Evolutionary conservation across 306 rosid species (phyloP).

Genomic region (Cyamopsis tetragonoloba): DNA sequence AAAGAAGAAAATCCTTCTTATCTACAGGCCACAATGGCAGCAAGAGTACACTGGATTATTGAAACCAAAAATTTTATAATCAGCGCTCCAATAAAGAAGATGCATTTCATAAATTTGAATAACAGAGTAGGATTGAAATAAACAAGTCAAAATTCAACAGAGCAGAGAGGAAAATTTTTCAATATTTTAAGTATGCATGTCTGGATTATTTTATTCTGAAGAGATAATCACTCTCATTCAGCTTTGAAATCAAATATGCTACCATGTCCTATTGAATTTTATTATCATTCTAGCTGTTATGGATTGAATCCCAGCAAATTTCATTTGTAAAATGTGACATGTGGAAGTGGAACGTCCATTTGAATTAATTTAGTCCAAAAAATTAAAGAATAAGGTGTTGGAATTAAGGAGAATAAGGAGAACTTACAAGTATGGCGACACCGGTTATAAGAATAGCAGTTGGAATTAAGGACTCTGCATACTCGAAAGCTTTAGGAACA

Average conservation of each 20-base stretch:
- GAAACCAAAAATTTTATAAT: conserved; percentile 36
- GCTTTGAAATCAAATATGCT: too few relatives aligned
- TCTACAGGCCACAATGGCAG: conserved; percentile 95
- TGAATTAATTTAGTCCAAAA: not conserved
- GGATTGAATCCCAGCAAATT: conserved; percentile 14
- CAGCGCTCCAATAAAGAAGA: conserved; percentile 33
- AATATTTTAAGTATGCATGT: too few relatives aligned
- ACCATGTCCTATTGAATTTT: too few relatives aligned
- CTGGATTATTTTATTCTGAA: too few relatives aligned
- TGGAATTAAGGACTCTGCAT: conserved; percentile 73
- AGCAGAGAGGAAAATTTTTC: too few relatives aligned
- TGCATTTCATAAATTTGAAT: not conserved
- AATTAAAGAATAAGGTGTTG: too few relatives aligned
- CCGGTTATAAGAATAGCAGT: conserved; percentile 92
- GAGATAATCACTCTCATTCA: too few relatives aligned
- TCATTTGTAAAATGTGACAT: conserved; percentile 16
- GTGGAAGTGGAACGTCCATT: conserved; percentile 20
- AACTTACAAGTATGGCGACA: conserved; percentile 90
- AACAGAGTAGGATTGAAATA: not conserved
- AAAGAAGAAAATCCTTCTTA: conserved; percentile 94
- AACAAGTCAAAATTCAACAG: not conserved
- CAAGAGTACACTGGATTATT: conserved; percentile 72
- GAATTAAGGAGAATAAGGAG: conserved; percentile 17
- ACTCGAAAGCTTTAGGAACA: conserved; percentile 70
- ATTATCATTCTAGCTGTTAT: conserved; percentile 11